phyloP scores from a whole-genome alignment of 192 early-diverging fungal genomes.

The Pilaira anomala region DNA sequence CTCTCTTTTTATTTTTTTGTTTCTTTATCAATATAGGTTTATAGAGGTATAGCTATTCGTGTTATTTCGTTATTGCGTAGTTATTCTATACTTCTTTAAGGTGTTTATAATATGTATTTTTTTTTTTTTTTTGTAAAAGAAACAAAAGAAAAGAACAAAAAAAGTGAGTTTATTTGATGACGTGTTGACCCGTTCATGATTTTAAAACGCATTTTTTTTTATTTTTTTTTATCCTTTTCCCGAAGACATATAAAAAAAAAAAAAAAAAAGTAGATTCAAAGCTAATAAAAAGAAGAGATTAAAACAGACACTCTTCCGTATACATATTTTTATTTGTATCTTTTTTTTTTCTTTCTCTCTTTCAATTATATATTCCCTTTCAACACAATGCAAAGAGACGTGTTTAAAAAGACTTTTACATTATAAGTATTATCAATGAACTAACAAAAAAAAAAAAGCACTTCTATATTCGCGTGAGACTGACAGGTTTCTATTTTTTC shows the following conservation, averaged over 20 bases:
- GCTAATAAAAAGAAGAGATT: background rate
- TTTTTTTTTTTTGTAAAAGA: background rate
- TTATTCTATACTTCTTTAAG: too few relatives aligned
- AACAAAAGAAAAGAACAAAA: background rate
- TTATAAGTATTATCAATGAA: constrained; percentile 37
- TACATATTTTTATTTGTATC: constrained; percentile 4
- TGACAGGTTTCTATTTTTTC: constrained; percentile 11
- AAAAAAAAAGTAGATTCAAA: background rate
- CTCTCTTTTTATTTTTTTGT: too few relatives aligned
- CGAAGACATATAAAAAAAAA: too few relatives aligned
- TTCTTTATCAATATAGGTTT: too few relatives aligned
- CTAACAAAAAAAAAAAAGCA: too few relatives aligned
- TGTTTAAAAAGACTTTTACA: constrained; percentile 29
- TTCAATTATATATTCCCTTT: background rate
- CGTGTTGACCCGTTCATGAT: constrained; percentile 12
- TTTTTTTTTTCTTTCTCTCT: constrained; percentile 1
- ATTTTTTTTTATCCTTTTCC: too few relatives aligned
- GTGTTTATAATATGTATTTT: too few relatives aligned
- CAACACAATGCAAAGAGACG: constrained; percentile 26
- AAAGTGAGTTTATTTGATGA: too few relatives aligned
- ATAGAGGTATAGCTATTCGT: too few relatives aligned
- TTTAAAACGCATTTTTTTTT: background rate
- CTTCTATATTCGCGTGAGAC: background rate
- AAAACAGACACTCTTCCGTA: background rate
- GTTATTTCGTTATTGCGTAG: too few relatives aligned